A percentile compares a stretch with the other conserved stretches of the same genome.
Conservation (phyloP, 2,329 filamentous ascomycete species). For the Dactylellina cionopaga region DNA sequence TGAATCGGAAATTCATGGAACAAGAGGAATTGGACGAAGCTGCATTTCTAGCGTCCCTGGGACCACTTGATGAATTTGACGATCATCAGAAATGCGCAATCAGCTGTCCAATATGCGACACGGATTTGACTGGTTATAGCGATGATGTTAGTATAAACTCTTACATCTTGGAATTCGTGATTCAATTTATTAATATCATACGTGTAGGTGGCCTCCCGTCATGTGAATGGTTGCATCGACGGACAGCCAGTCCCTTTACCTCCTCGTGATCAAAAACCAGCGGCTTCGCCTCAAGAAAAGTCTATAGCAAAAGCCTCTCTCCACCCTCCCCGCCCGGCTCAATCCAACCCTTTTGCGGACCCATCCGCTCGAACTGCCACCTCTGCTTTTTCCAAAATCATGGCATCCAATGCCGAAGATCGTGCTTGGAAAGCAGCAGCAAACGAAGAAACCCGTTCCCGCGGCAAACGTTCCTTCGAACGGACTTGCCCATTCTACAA, state of each 20-base stretch:
- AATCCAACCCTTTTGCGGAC: slow-evolving; percentile 31
- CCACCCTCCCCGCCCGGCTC: slow-evolving; percentile 45
- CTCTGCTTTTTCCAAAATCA: slow-evolving; percentile 90
- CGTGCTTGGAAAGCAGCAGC: slow-evolving; percentile 89
- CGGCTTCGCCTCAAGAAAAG: slow-evolving; percentile 56
- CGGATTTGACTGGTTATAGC: slow-evolving; percentile 51
- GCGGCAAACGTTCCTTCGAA: slow-evolving; percentile 72
- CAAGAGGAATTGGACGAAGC: slow-evolving; percentile 72
- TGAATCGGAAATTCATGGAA: slow-evolving; percentile 73
- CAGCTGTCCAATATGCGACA: slow-evolving; percentile 52
- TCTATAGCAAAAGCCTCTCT: slow-evolving; percentile 37
- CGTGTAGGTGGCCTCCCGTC: slow-evolving; percentile 75
- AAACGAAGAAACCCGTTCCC: slow-evolving; percentile 73
- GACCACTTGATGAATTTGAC: slow-evolving; percentile 59
- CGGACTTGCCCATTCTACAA: slow-evolving; percentile 98
- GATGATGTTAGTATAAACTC: slow-evolving; percentile 55
- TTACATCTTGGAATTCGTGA: slow-evolving; percentile 57
- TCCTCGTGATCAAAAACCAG: slow-evolving; percentile 54
- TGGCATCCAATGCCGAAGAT: slow-evolving; percentile 91
- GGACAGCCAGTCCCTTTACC: slow-evolving; percentile 74
- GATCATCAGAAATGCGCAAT: slow-evolving; percentile 57
- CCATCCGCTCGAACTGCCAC: slow-evolving; percentile 58
- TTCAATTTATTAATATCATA: slow-evolving; percentile 73
- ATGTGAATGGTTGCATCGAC: slow-evolving; percentile 94
- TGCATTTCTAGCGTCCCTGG: slow-evolving; percentile 69